These are phyloP conservation scores for Suillus variegatus DNA, from an alignment of 768 basidiomycete species.

Conservation along the genomic window DNA sequence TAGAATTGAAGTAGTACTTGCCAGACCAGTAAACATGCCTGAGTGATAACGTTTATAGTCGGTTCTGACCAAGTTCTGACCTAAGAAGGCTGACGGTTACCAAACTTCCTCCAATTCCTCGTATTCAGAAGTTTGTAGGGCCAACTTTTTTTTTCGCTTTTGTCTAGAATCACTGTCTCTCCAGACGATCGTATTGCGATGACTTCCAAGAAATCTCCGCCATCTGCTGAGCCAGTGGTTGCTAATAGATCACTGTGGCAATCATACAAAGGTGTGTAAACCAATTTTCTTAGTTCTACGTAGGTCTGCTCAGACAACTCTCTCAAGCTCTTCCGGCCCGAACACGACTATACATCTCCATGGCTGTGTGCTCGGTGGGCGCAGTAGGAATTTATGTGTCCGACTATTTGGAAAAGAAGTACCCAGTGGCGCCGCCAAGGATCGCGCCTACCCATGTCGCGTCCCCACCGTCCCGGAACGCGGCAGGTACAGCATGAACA, in stretches of 20 bases:
- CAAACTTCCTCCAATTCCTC: not conserved
- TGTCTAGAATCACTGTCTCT: not conserved
- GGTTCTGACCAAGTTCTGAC: not conserved
- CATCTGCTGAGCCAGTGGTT: conserved; percentile 13
- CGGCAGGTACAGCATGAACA: not conserved
- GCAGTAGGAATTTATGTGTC: conserved; percentile 49
- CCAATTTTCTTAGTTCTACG: conserved; percentile 6
- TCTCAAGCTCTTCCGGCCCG: conserved; percentile 51
- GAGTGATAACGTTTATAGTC: conserved; percentile 9
- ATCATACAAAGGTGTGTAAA: conserved; percentile 42
- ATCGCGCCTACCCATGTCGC: not conserved
- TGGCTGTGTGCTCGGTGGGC: conserved; percentile 49
- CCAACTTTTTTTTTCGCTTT: not conserved
- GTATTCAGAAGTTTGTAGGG: not conserved
- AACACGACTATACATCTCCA: conserved; percentile 53
- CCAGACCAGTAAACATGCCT: conserved; percentile 79
- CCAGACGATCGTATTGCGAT: not conserved
- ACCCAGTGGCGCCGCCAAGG: conserved; percentile 23
- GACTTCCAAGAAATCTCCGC: conserved; percentile 9
- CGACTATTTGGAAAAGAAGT: conserved; percentile 49
- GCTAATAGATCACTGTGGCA: conserved; percentile 37
- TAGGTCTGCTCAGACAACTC: conserved; percentile 13
- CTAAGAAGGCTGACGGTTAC: not conserved
- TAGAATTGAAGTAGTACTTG: conserved; percentile 35
- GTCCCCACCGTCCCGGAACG: not conserved